Evolutionary conservation across 176 grass and related monocot species (phyloP).

Genomic region (Otatea glauca): DNA sequence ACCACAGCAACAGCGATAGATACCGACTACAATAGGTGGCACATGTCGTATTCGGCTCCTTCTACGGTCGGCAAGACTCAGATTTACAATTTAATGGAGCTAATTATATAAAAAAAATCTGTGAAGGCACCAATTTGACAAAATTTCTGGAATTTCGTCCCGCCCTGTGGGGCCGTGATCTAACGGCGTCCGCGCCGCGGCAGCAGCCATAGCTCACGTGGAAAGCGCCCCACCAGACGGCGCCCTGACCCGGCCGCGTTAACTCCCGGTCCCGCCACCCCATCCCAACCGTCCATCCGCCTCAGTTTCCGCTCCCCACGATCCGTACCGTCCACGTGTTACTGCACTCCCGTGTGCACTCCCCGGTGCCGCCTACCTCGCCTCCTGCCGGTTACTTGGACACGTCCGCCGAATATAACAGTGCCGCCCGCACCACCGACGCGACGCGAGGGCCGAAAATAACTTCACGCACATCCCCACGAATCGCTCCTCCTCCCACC

Average conservation of each 20-base stretch:
- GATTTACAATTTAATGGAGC: too few relatives aligned
- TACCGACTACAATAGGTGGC: too few relatives aligned
- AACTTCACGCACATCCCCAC: constrained; percentile 53
- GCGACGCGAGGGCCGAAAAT: constrained; percentile 56
- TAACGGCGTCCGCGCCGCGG: constrained; percentile 9
- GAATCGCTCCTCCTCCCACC: constrained; percentile 43
- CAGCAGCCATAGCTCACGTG: constrained; percentile 32
- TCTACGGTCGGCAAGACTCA: too few relatives aligned
- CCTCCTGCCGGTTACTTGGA: constrained; percentile 20
- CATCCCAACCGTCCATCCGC: constrained; percentile 10
- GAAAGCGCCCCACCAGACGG: not conserved
- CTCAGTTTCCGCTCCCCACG: not conserved
- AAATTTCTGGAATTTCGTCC: too few relatives aligned
- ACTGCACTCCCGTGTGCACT: not conserved
- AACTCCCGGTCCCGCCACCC: not conserved
- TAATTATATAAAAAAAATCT: too few relatives aligned
- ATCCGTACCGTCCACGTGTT: not conserved
- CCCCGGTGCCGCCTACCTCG: constrained; percentile 34
- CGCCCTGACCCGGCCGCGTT: constrained; percentile 26
- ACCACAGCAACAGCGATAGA: too few relatives aligned
- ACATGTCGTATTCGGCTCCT: too few relatives aligned
- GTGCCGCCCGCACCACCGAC: not conserved
- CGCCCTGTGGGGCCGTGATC: not conserved
- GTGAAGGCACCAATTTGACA: too few relatives aligned
- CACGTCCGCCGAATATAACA: not conserved